Conservation (phyloP, 192 early-diverging fungal species). For the Backusella australiensis region DNA sequence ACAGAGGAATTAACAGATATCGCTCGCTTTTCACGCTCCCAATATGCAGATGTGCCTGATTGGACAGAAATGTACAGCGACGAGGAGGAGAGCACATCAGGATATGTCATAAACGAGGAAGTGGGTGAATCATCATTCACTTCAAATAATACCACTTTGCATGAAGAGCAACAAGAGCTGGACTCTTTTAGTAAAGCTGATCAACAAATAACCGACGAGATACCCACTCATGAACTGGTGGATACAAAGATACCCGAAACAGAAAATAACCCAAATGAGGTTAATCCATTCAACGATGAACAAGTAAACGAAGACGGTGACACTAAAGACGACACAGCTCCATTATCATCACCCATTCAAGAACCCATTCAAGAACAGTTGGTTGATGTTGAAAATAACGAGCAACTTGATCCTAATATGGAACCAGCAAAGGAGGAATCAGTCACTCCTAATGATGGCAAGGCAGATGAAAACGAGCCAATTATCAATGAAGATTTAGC, state of each 20-base stretch:
- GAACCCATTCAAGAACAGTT: not conserved
- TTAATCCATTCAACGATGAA: not conserved
- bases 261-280: not conserved
- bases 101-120: not conserved
- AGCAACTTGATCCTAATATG: not conserved
- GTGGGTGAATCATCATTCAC: not conserved
- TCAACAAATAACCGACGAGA: not conserved
- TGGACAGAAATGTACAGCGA: conserved; percentile 23
- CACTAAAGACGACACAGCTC: not conserved
- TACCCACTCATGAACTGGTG: not conserved
- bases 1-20: not conserved
- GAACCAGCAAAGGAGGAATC: not conserved
- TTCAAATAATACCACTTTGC: not conserved
- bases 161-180: conserved; percentile 4
- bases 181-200: not conserved
- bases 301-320: not conserved
- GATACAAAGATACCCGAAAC: conserved; percentile 6
- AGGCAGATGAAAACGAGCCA: not conserved
- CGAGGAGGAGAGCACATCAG: not conserved
- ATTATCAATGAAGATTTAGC: not conserved
- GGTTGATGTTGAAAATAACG: not conserved
- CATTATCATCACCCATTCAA: not conserved
- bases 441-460: not conserved
- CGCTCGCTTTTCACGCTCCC: not conserved
- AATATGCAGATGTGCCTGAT: conserved; percentile 22